phyloP scores from a whole-genome alignment of 2,329 filamentous ascomycete species.

The Hortaea werneckii region DNA sequence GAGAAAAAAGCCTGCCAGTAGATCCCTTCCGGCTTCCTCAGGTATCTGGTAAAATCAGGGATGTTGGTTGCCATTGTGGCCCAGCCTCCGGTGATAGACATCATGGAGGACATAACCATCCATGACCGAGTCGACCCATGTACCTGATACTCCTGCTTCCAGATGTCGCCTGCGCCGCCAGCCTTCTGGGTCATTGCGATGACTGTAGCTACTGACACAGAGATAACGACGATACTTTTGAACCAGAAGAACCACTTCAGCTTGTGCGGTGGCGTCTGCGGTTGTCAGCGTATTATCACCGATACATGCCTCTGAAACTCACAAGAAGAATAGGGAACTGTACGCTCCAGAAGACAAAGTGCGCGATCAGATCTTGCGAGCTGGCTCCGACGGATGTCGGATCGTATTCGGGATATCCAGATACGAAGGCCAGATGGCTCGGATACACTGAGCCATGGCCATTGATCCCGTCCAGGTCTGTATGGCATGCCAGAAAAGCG shows the following conservation, averaged over 20 bases:
- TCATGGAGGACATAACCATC: constrained; percentile 21
- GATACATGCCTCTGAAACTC: neutral
- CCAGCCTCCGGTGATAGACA: constrained; percentile 20
- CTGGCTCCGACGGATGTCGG: constrained; percentile 42
- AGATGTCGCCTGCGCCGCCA: constrained; percentile 21
- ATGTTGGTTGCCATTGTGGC: constrained; percentile 28
- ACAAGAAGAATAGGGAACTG: constrained; percentile 44
- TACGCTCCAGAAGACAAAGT: constrained; percentile 49
- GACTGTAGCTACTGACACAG: constrained; percentile 43
- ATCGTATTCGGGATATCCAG: constrained; percentile 43
- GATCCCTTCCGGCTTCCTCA: constrained; percentile 20
- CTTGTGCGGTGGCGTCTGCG: constrained; percentile 37
- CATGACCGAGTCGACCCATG: constrained; percentile 17
- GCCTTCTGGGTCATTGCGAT: constrained; percentile 19
- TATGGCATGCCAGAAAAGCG: constrained; percentile 55
- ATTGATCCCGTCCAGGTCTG: constrained; percentile 55
- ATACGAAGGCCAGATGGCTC: constrained; percentile 50
- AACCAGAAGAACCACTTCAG: constrained; percentile 33
- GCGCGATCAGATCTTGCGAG: constrained; percentile 46
- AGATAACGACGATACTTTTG: constrained; percentile 36
- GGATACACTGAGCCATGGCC: constrained; percentile 41
- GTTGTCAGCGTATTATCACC: neutral
- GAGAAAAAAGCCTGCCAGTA: constrained; percentile 32
- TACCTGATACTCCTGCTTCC: constrained; percentile 18
- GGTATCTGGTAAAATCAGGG: constrained; percentile 28